Conservation (phyloP, 495 filamentous ascomycete species). For the Hyaloscypha variabilis region DNA sequence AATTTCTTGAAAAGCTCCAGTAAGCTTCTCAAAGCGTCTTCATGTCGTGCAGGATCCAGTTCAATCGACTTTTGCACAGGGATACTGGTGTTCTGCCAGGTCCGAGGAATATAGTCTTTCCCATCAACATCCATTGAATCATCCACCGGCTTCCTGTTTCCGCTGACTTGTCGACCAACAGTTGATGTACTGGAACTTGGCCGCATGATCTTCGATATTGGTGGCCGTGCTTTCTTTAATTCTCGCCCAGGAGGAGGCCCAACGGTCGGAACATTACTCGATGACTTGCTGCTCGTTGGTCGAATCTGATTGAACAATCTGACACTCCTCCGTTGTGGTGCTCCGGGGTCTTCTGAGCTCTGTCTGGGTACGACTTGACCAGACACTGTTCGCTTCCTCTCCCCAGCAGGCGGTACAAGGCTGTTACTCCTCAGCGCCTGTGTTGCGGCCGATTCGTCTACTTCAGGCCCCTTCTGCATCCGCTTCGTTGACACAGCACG, state of each 20-base stretch:
- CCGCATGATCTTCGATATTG: slow-evolving; percentile 52
- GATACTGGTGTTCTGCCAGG: slow-evolving; percentile 27
- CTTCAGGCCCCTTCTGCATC: slow-evolving; percentile 21
- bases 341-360: slow-evolving; percentile 64
- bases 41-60: slow-evolving; percentile 55
- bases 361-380: slow-evolving; percentile 69
- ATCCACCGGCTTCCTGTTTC: slow-evolving; percentile 72
- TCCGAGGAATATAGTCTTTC: slow-evolving; percentile 52
- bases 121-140: slow-evolving; percentile 69
- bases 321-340: slow-evolving; percentile 76
- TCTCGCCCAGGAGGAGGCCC: slow-evolving; percentile 67
- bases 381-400: slow-evolving; percentile 82
- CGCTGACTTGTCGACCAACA: slow-evolving; percentile 84
- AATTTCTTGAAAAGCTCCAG: slow-evolving; percentile 83
- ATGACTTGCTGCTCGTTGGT: slow-evolving; percentile 60
- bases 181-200: slow-evolving; percentile 59
- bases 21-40: slow-evolving; percentile 76
- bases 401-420: slow-evolving; percentile 19
- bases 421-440: slow-evolving; percentile 39
- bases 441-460: slow-evolving; percentile 27
- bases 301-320: slow-evolving; percentile 73
- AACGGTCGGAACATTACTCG: slow-evolving; percentile 37
- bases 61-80: slow-evolving; percentile 39
- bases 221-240: slow-evolving; percentile 75
- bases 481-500: slow-evolving; percentile 27